Evolutionary conservation across 2,329 filamentous ascomycete genomes (phyloP), one percentile per base, ranked within the genome.

Genomic region (Microdochium bolleyi): DNA sequence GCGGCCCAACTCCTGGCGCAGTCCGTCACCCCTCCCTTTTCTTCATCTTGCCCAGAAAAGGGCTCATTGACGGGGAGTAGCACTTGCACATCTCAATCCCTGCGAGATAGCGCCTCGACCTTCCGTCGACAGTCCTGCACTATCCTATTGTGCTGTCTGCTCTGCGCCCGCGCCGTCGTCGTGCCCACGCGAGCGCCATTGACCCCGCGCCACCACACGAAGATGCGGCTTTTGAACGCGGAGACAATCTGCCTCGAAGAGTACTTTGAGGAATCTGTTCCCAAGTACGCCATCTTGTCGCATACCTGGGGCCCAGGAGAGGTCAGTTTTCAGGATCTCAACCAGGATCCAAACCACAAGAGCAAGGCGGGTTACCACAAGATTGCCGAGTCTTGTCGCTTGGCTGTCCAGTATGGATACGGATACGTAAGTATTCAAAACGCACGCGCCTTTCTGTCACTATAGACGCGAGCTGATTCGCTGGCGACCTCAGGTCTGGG

Each of bases 321-420:
- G 53, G 57, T 64, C n/a, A 51, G 58, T 1, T 60, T 61, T 46
- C 38, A 58, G 37, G 60, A 63, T 25, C 55, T 64, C 7, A 8
- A 24, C 19, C 10, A 48, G 16, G 19, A 41, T n/a, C 37, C 37
- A 8, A 8, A 41, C 9, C 37, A 41, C 16, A 8, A 11, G 16
- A 5, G 24, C 7, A 22, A 13, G 14, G 10, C 19, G 7, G 44
- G 44, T 8, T 48, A 48, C 19, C 10, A 10, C 14, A 48, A 48
- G 44, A 24, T 48, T n/a, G 24, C 5, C 4, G 22, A 27, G 7
- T 48, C 21, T 8, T 48, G 44, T 27, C 44, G 44, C 19, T 27
- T 24, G 22, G 44, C 44, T 21, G 5, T 48, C 10, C 3, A 7
- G 7, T 24, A 24, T n/a, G 44, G 24, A 7, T 3, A 22, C 10